Base-by-base conservation (phyloP, 2,329 filamentous ascomycete genomes). In the Colletotrichum sp. region DNA sequence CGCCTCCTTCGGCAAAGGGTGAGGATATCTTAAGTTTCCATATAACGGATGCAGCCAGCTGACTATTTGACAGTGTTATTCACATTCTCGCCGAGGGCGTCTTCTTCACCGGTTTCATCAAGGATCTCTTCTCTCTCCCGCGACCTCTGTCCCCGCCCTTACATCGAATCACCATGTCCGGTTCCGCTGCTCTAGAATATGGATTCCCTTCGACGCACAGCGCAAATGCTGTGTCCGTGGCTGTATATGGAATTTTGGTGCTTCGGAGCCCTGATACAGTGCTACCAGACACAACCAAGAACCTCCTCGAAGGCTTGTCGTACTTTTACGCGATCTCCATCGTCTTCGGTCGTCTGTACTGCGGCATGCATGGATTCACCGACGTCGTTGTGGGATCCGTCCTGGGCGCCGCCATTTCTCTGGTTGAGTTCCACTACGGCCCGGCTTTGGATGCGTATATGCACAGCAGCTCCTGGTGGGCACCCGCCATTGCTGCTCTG, bases 141-240 rank as follows among this genome's bases (percentile, higher is more conserved):
- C 92, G 97, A 32, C 97, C 97, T 2, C 88, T 98, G 26, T 98
- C 96, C 6, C 97, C 97, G 24, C 97, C 97, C 2, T 89, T 99
- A 18, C 93, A 97, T 75, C 93, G 97, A 69, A 98, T 99, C 83
- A 98, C 96, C 79, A 98, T 98, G 96, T 98, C 96, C 66, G 96
- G 96, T 5, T 98, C 95, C 7, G 96, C 95, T 5, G 96, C 96
- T 12, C 90, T 99, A 70, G 97, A 99, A 83, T 99, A 99, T 83
- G 97, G 97, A 24, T 98, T 98, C 80, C 97, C 97, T 1, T 98
- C 96, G 10, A 98, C 97, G 0, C 97, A 99, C 83, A 98, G 96
- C 16, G 97, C 97, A 65, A 99, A 99, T 83, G 97, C 97, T 3
- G 94, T 98, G 8, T 98, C 96, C 1, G 96, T 98, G 18, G 95